Conservation (phyloP, 2,329 filamentous ascomycete species). For the Colletotrichum sp. region DNA sequence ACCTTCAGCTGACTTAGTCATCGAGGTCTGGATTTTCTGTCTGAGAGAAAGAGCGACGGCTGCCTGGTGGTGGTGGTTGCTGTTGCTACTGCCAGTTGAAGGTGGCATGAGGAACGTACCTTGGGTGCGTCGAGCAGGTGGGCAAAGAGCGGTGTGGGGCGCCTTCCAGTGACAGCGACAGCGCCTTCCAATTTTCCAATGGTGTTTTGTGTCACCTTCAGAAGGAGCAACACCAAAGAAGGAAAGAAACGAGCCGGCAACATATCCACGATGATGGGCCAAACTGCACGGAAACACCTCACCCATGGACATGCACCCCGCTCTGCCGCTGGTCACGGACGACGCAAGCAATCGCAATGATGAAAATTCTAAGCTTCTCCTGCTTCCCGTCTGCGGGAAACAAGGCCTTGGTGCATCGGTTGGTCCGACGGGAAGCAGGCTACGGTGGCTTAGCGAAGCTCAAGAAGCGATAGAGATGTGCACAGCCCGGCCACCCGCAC, state of each 20-base stretch:
- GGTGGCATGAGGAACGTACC: not conserved
- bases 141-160: not conserved
- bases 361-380: not conserved
- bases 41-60: not conserved
- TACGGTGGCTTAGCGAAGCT: conserved; percentile 8
- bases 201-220: not conserved
- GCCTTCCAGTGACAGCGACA: not conserved
- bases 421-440: conserved; percentile 4
- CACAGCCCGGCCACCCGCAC: conserved; percentile 1
- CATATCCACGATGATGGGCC: not conserved
- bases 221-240: not conserved
- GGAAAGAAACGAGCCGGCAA: not conserved
- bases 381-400: not conserved
- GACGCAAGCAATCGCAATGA: not conserved
- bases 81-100: not conserved
- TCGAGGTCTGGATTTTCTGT: not conserved
- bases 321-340: not conserved
- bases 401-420: conserved; percentile 5
- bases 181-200: not conserved
- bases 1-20: not conserved
- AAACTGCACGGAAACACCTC: not conserved
- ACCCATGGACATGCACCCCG: not conserved
- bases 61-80: not conserved
- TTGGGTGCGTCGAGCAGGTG: not conserved
- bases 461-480: not conserved